Percentiles rank a stretch among this genome's conserved stretches.
Evolutionary conservation across 257 asterid genomes (phyloP).

Genomic region (Handroanthus guayacan): DNA sequence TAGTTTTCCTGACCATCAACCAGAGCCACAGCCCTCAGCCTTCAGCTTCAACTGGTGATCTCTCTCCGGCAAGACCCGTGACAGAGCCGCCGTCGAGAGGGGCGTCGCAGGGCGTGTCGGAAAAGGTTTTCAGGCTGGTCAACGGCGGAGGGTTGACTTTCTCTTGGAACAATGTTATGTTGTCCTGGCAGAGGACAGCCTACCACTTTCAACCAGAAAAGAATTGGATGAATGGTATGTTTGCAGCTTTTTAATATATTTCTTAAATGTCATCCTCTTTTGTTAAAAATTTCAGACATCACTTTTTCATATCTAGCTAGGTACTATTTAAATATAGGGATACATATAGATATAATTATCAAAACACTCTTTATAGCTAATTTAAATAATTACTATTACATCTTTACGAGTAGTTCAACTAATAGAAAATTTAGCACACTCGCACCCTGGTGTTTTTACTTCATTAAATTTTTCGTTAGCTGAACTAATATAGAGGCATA

Average conservation of each 20-base stretch:
- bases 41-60: background rate
- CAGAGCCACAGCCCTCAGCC: constrained; percentile 28
- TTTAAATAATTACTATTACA: no score
- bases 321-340: no score
- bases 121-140: constrained; percentile 57
- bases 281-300: background rate
- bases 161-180: constrained; percentile 72
- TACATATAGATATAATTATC: no score
- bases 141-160: constrained; percentile 38
- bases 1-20: constrained; percentile 29
- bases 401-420: no score
- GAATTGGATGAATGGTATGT: constrained; percentile 78
- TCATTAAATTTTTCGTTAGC: no score
- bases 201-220: constrained; percentile 77
- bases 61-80: constrained; percentile 9
- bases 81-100: constrained; percentile 59
- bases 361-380: no score
- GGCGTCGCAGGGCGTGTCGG: constrained; percentile 74
- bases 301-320: background rate
- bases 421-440: no score
- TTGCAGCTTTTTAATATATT: background rate
- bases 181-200: constrained; percentile 75
- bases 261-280: background rate
- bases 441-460: no score
- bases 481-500: no score